These are phyloP conservation scores for Gnomoniopsis sp. DNA, from an alignment of 2,329 filamentous ascomycete species.

Conservation along the genomic window DNA sequence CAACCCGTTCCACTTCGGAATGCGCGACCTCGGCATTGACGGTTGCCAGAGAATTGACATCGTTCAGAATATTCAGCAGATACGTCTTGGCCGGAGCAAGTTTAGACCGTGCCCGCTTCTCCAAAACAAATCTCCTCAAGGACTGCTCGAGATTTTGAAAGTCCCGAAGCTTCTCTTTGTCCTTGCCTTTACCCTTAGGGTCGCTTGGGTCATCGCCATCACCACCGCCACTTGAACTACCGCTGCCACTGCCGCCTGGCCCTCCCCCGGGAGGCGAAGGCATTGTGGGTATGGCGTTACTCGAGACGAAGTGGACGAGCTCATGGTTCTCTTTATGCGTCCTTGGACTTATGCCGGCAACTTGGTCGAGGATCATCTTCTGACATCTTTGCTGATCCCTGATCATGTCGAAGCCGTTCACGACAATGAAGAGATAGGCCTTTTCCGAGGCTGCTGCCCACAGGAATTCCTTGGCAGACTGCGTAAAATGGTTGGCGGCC, in stretches of 20 bases:
- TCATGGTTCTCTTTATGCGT: conserved; percentile 92
- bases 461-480: conserved; percentile 97
- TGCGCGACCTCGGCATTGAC: conserved; percentile 88
- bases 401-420: conserved; percentile 95
- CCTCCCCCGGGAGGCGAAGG: conserved; percentile 54
- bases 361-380: conserved; percentile 89
- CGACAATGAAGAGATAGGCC: conserved; percentile 98
- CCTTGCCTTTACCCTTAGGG: conserved; percentile 76
- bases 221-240: conserved; percentile 52
- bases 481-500: conserved; percentile 94
- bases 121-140: conserved; percentile 85
- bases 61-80: conserved; percentile 85
- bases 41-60: conserved; percentile 75
- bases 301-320: conserved; percentile 96
- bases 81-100: conserved; percentile 95
- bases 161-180: conserved; percentile 81
- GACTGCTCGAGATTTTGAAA: conserved; percentile 89
- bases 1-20: conserved; percentile 79
- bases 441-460: conserved; percentile 94
- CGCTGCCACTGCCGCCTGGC: conserved; percentile 51
- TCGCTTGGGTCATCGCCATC: conserved; percentile 55
- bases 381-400: conserved; percentile 87
- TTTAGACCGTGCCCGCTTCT: conserved; percentile 93
- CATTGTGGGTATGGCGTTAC: conserved; percentile 82
- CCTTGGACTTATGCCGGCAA: conserved; percentile 80